Percentiles rank a stretch among this genome's conserved stretches.
Conservation (phyloP, 2,329 filamentous ascomycete species). For the Aspergillus sp. region DNA sequence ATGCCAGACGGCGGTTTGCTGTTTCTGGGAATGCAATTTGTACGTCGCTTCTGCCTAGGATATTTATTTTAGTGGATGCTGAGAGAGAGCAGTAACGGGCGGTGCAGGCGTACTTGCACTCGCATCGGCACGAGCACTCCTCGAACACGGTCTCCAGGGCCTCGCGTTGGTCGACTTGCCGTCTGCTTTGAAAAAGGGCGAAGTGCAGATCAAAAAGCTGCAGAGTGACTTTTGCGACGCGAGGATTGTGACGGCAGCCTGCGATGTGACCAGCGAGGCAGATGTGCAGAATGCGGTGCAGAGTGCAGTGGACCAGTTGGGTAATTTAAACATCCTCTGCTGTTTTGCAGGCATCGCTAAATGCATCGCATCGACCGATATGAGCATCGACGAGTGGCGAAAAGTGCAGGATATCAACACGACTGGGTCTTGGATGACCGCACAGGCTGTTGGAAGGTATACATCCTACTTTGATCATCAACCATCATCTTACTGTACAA, state of each 20-base stretch:
- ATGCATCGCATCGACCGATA: conserved; percentile 57
- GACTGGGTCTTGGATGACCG: conserved; percentile 64
- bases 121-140: conserved; percentile 54
- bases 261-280: conserved; percentile 56
- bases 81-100: conserved; percentile 53
- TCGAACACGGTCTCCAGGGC: conserved; percentile 61
- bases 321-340: conserved; percentile 52
- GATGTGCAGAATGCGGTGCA: conserved; percentile 10
- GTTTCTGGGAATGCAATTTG: conserved; percentile 26
- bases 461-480: neutral
- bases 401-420: conserved; percentile 67
- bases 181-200: conserved; percentile 33
- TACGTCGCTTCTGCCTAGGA: conserved; percentile 5
- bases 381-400: conserved; percentile 55
- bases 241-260: conserved; percentile 47
- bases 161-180: conserved; percentile 59
- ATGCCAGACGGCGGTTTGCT: conserved; percentile 18
- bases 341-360: conserved; percentile 67
- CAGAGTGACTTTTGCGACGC: conserved; percentile 50
- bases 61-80: neutral
- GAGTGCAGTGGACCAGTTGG: conserved; percentile 31
- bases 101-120: conserved; percentile 62
- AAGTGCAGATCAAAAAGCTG: conserved; percentile 42
- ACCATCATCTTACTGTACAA: no score
- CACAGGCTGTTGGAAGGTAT: conserved; percentile 56